A percentile compares a stretch with the other conserved stretches of the same genome.
These are phyloP conservation scores for Hyphochytrium catenoides DNA, from an alignment of 352 stramenopile species.

Conservation along the genomic window DNA sequence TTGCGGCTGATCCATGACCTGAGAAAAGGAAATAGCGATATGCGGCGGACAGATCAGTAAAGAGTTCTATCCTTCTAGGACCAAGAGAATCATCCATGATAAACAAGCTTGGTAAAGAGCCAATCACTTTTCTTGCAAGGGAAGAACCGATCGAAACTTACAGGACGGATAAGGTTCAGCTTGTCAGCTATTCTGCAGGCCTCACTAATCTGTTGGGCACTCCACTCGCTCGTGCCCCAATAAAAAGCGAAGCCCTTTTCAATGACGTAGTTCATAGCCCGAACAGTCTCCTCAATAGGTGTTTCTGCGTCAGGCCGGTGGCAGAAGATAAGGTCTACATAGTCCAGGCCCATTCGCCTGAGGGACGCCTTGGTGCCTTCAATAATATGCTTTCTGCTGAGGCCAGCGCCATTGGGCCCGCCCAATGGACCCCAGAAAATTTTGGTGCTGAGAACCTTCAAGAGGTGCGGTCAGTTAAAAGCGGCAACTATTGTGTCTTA, in stretches of 20 bases:
- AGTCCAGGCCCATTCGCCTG: slow-evolving; percentile 23
- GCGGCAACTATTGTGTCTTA: too few species aligned
- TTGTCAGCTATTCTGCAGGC: slow-evolving; percentile 23
- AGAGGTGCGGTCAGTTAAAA: too few species aligned
- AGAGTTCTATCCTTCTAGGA: too few species aligned
- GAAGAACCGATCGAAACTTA: background rate
- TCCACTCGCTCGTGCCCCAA: slow-evolving; percentile 52
- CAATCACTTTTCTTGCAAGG: background rate
- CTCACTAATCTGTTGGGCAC: slow-evolving; percentile 31
- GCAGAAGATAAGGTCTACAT: slow-evolving; percentile 37
- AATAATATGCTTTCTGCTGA: slow-evolving; percentile 29
- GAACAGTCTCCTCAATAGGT: slow-evolving; percentile 39
- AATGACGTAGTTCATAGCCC: slow-evolving; percentile 39
- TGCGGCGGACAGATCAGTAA: slow-evolving; percentile 8
- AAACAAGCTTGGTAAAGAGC: too few species aligned
- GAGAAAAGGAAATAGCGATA: slow-evolving; percentile 4
- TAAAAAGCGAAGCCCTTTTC: slow-evolving; percentile 27
- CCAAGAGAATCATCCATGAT: too few species aligned
- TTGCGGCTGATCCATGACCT: slow-evolving; percentile 30
- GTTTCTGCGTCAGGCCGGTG: slow-evolving; percentile 28
- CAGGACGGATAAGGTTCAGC: slow-evolving; percentile 13
- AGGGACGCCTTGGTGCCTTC: slow-evolving; percentile 28
- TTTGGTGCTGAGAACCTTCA: slow-evolving; percentile 35
- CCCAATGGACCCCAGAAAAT: slow-evolving; percentile 21
- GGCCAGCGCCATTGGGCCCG: slow-evolving; percentile 15